Evolutionary conservation across 73 alveolate species (phyloP), one percentile per base, ranked within the genome.

Genomic region (Tetrahymena malaccensis): DNA sequence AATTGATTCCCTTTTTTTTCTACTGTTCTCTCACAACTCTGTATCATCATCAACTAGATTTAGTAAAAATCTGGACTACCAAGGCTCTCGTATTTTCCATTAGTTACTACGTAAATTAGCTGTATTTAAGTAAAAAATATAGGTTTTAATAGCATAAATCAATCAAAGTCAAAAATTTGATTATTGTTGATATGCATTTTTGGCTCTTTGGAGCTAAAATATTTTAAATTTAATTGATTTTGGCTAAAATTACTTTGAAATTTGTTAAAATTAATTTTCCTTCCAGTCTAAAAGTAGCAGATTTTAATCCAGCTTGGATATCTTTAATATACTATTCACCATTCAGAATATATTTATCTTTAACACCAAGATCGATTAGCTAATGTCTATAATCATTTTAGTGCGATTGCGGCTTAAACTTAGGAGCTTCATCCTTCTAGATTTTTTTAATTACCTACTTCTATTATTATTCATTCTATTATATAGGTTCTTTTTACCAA

Each of bases 1-100:
- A 94, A 55, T 37, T 95, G 93, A 89, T 89, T 95, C 50, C 94
- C 50, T 50, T 95, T 95, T 85, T 93, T 95, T 35, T 95, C 97
- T 34, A 89, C 37, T 16, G 97, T 89, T 55, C 94, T 43, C 85
- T 95, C 97, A 38, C 89, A 70, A 34, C 89, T 70, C 37, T 70
- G 21, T 10, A 70, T 70, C 21, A 70, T 11, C 89, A 70, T 70
- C 37, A 70, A 31, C 37, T 70, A 70, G 22, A 70, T 70, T 27
- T 70, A 11, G 37, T 70, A 70, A 33, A 70, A 70, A 70, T 70
- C 89, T 27, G 89, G 89, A 31, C 89, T 70, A 12, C 89, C 89
- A n/a, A 70, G 37, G 12, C 89, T 70, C 17, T 70, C 89, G 8
- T 27, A 70, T 70, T 70, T 70, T 0, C 89, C 89, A 25, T 70